Conservation (phyloP, 2,329 filamentous ascomycete species). For the Monilinia fructicola region DNA sequence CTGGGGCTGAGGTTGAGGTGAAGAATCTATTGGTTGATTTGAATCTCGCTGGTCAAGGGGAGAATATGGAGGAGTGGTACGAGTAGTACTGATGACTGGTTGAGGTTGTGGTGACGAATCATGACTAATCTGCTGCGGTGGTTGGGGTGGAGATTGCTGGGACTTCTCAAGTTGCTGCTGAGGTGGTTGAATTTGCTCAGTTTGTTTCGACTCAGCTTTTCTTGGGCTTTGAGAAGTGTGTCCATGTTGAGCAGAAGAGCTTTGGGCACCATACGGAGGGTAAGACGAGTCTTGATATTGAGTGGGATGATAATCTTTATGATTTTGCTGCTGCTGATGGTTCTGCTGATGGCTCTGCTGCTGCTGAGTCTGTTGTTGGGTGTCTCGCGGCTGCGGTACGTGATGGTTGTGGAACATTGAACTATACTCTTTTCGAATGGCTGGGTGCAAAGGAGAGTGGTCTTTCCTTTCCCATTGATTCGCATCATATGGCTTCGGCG, state of each 20-base stretch:
- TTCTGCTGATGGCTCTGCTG: not conserved
- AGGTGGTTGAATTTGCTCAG: not conserved
- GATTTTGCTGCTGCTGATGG: constrained; percentile 4
- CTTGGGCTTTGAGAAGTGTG: not conserved
- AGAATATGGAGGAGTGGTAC: constrained; percentile 22
- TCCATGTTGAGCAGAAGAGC: constrained; percentile 6
- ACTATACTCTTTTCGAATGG: constrained; percentile 42
- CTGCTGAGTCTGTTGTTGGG: constrained; percentile 6
- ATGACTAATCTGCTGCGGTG: not conserved
- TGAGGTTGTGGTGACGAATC: not conserved
- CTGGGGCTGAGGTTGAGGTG: constrained; percentile 18
- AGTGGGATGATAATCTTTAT: not conserved
- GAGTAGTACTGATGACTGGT: constrained; percentile 6
- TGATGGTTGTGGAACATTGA: constrained; percentile 32
- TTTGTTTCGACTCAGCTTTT: constrained; percentile 2
- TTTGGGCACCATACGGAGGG: not conserved
- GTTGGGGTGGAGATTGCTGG: constrained; percentile 1
- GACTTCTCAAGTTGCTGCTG: not conserved
- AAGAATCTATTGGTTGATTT: constrained; percentile 7
- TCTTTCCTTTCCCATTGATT: constrained; percentile 37
- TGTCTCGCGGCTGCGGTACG: constrained; percentile 20
- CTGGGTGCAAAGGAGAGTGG: constrained; percentile 41
- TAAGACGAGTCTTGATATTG: constrained; percentile 8
- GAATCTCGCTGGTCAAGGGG: constrained; percentile 11
- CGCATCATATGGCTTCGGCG: constrained; percentile 16